Evolutionary conservation across 441 rosid species (phyloP).

Genomic region (Croton laevigatus): DNA sequence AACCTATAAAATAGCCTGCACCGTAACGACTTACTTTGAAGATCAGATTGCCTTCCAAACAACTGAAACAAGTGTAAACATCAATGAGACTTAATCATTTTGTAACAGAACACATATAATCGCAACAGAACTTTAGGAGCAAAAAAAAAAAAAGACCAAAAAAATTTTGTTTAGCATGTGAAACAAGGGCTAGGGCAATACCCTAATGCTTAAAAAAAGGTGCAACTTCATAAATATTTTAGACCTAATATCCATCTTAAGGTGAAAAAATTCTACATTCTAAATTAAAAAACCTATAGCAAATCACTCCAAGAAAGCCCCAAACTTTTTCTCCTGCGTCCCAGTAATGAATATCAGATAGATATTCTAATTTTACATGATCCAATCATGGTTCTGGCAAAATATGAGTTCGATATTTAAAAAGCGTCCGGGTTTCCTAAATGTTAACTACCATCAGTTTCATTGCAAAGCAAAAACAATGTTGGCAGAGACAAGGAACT

Average conservation of each 20-base stretch:
- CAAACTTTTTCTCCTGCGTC: not conserved
- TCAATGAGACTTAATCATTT: conserved; percentile 3
- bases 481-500: not conserved
- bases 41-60: conserved; percentile 77
- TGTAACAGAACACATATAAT: conserved; percentile 8
- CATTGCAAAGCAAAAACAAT: not conserved
- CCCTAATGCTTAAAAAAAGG: not conserved
- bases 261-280: not conserved
- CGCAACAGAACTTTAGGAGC: not conserved
- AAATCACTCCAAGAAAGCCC: not conserved
- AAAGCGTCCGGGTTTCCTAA: not conserved
- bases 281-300: not conserved
- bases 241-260: not conserved
- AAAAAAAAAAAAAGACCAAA: not conserved
- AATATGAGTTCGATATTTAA: not conserved
- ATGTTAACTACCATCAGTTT: not conserved
- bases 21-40: conserved; percentile 90
- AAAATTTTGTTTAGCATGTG: not conserved
- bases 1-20: conserved; percentile 90
- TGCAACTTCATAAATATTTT: not conserved
- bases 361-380: not conserved
- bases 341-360: not conserved
- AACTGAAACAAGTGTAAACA: conserved; percentile 52
- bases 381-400: not conserved
- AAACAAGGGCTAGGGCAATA: not conserved